Evolutionary conservation across 2,329 filamentous ascomycete species (phyloP).

Genomic region (Graphilbum fragrans): DNA sequence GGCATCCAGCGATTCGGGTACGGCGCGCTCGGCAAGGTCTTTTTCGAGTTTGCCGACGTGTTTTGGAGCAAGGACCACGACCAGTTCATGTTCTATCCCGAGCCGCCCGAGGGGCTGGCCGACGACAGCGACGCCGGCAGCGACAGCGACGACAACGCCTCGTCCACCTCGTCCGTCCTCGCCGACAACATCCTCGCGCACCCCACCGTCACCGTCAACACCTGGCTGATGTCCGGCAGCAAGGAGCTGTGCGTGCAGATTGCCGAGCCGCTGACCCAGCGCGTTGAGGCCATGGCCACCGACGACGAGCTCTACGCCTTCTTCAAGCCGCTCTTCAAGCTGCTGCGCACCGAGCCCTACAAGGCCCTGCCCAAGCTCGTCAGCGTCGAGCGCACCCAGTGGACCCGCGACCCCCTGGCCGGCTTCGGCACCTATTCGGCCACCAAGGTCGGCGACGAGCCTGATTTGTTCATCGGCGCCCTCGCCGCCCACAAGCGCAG

Average conservation of each 20-base stretch:
- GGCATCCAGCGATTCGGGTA: background rate
- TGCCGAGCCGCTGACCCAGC: constrained; percentile 41
- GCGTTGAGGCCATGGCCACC: constrained; percentile 44
- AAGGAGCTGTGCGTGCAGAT: constrained; percentile 36
- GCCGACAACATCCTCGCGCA: constrained; percentile 1
- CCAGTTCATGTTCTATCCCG: constrained; percentile 3
- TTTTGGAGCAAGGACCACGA: constrained; percentile 5
- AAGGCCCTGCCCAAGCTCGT: constrained; percentile 62
- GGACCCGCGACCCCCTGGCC: constrained; percentile 60
- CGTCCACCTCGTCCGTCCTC: background rate
- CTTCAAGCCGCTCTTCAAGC: constrained; percentile 47
- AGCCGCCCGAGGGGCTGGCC: background rate
- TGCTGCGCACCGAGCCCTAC: constrained; percentile 52
- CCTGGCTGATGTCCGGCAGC: constrained; percentile 24
- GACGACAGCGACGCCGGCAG: background rate
- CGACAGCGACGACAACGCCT: background rate
- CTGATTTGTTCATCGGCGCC: constrained; percentile 69
- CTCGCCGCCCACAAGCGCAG: constrained; percentile 38
- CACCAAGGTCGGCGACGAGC: constrained; percentile 68
- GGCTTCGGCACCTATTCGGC: constrained; percentile 63
- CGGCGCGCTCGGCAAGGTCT: constrained; percentile 3
- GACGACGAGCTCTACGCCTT: constrained; percentile 53
- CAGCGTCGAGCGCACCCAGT: constrained; percentile 57
- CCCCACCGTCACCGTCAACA: constrained; percentile 3
- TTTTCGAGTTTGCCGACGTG: constrained; percentile 4